Evolutionary conservation across 23 red algal genomes (phyloP).

Genomic region (Gracilaria caudata): DNA sequence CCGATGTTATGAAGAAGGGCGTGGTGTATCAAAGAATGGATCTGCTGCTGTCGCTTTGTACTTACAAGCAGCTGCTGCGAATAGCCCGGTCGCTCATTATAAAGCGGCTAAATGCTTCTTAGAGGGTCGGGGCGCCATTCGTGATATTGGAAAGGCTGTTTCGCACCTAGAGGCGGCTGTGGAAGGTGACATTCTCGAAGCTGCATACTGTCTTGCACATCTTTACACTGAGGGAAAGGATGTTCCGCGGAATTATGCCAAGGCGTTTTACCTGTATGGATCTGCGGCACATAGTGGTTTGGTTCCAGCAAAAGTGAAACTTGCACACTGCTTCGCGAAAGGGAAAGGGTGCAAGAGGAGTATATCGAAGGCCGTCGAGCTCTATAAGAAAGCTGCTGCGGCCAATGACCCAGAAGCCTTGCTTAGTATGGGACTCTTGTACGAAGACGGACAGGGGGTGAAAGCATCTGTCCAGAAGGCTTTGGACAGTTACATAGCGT

Average conservation of each 20-base stretch:
- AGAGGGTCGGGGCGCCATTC: constrained; percentile 32
- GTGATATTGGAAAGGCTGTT: constrained; percentile 24
- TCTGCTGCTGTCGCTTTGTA: constrained; percentile 46
- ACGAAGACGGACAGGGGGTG: constrained; percentile 54
- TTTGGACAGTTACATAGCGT: constrained; percentile 27
- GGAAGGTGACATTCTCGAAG: constrained; percentile 22
- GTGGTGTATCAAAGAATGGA: constrained; percentile 37
- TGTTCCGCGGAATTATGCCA: constrained; percentile 22
- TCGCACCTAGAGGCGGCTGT: constrained; percentile 25
- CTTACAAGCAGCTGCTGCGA: constrained; percentile 23
- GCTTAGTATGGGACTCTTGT: constrained; percentile 23
- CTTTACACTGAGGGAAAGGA: constrained; percentile 40
- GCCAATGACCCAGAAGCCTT: constrained; percentile 36
- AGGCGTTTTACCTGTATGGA: constrained; percentile 47
- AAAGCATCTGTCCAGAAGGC: constrained; percentile 25
- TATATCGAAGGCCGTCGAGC: constrained; percentile 29
- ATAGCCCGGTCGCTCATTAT: constrained; percentile 29
- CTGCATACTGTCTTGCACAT: constrained; percentile 22
- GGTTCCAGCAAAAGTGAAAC: constrained; percentile 21
- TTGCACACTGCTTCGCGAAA: constrained; percentile 50
- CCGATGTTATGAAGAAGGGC: constrained; percentile 58
- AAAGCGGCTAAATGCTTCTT: constrained; percentile 36
- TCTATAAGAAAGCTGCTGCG: constrained; percentile 40
- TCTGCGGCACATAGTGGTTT: constrained; percentile 41
- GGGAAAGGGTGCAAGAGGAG: constrained; percentile 23